Evolutionary conservation across 108 stramenopile species (phyloP), one percentile per base, ranked within the genome.

Genomic region (Nitzschia sp.): DNA sequence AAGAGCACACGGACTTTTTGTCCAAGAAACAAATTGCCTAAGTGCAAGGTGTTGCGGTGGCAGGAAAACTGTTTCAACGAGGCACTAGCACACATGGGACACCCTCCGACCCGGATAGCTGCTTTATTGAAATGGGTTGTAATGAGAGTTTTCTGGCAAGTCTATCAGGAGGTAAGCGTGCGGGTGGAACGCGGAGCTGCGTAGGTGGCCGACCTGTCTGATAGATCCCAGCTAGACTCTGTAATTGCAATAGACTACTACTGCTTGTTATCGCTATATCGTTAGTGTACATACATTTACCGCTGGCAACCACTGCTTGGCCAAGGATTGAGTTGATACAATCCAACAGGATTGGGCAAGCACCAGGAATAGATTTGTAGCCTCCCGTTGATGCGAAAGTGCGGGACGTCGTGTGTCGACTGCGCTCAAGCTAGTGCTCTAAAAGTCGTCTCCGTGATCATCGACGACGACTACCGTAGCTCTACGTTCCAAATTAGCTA

Each of bases 1-100:
- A 99, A 82, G 98, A 99, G 87, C 96, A 98, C 91, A 97, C 99
- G 25, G 99, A 99, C 85, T 98, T 99, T 82, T 83, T 99, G 53
- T 80, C 98, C 78, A 99, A 98, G 95, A 95, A 93, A 70, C 85
- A 84, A 60, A 26, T 72, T 42, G 26, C 32, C 25, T 77, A 70
- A 38, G 13, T 46, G 27, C 13, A 28, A 47, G 19, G 19, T 64
- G 13, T 48, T 24, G 51, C 13, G 8, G 25, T 1, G 1, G 1
- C 21, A 21, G 46, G 46, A 21, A 21, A 21, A n/a, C 46, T 47
- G n/a, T 47, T 21, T 25, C 15, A 26, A 26, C 54, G 26, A 34
- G 57, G 34, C 28, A 59, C 32, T 33, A 26, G n/a, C n/a, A n/a
- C 30, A 11, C 29, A 13, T 18, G 24, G 63, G 71, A 42, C 63